Evolutionary conservation across 2,329 filamentous ascomycete species (phyloP).

Genomic region (Clarireedia paspali): DNA sequence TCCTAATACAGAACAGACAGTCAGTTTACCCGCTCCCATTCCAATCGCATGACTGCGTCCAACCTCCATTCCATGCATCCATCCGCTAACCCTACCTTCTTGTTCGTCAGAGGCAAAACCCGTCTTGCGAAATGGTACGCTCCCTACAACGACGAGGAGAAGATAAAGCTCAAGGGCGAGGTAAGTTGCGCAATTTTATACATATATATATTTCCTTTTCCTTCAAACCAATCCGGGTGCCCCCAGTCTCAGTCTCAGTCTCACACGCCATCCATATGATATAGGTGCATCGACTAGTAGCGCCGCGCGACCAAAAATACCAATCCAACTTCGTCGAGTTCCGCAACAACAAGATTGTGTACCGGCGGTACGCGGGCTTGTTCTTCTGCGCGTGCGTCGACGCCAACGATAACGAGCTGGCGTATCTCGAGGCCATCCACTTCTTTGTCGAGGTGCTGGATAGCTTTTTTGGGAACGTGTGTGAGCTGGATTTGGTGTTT

Average conservation of each 20-base stretch:
- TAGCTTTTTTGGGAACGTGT: slow-evolving; percentile 98
- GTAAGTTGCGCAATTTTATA: slow-evolving; percentile 36
- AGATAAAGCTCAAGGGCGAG: slow-evolving; percentile 98
- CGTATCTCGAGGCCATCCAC: slow-evolving; percentile 94
- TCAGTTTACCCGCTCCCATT: slow-evolving; percentile 32
- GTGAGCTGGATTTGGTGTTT: slow-evolving; percentile 87
- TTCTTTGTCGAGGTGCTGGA: slow-evolving; percentile 99
- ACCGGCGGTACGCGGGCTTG: slow-evolving; percentile 91
- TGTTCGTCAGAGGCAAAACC: slow-evolving; percentile 74
- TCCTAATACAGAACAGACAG: slow-evolving; percentile 86
- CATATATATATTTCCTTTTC: background rate
- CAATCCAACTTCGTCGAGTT: slow-evolving; percentile 99
- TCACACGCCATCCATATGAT: background rate
- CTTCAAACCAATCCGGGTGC: background rate
- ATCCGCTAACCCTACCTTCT: background rate
- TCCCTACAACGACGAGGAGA: slow-evolving; percentile 97
- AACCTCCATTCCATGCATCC: background rate
- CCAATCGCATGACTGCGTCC: background rate
- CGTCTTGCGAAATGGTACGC: slow-evolving; percentile 98
- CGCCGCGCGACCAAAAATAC: slow-evolving; percentile 97
- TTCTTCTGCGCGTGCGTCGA: slow-evolving; percentile 99
- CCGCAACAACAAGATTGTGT: slow-evolving; percentile 92
- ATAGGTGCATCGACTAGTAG: slow-evolving; percentile 91
- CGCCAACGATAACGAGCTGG: slow-evolving; percentile 96
- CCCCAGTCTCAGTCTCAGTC: background rate